Base-by-base conservation (phyloP, 2,329 filamentous ascomycete genomes). In the Beauveria sp. region DNA sequence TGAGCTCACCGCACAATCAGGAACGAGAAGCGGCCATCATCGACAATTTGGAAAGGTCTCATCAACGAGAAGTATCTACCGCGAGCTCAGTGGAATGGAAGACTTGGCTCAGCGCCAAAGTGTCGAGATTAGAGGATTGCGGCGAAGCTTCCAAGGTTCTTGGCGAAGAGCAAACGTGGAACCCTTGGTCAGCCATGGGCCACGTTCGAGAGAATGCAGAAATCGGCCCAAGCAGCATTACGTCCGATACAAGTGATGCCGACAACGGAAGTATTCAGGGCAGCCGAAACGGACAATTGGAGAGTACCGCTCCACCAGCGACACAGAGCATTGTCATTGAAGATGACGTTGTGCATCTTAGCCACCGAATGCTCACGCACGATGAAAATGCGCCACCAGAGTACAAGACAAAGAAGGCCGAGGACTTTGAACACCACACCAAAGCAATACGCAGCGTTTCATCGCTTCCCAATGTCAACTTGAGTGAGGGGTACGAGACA, bases 81-180 rank as follows among this genome's bases (percentile, higher is more conserved):
- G 72, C 73, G 6, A 80, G 80, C 61, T 83, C 80, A 2, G 70
- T 76, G 2, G 82, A 83, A 62, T 84, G 81, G 82, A 83, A 83
- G 69, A 77, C 73, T 0, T 81, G 78, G 78, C 76, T 84, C 45
- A 81, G 81, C 9, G 75, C 79, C 2, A 79, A 83, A 48, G 76
- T 81, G 9, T 78, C 78, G 0, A 80, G 78, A 61, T 67, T 81
- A 2, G 79, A 83, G 51, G 65, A 62, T 1, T 62, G 38, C 26
- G 52, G 48, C 12, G 40, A 49, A 50, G 20, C 38, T 12, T 48
- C 53, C 62, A 20, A 67, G 62, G 24, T 26, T 53, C 8, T 62
- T 24, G 31, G 52, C 18, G 60, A 58, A 14, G 43, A 45, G 40
- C 61, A 60, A 16, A 57, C 26, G 18, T 62, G 53, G 60, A 62